Base-by-base conservation (phyloP, 2,329 filamentous ascomycete species). In the Exophiala xenobiotica region DNA sequence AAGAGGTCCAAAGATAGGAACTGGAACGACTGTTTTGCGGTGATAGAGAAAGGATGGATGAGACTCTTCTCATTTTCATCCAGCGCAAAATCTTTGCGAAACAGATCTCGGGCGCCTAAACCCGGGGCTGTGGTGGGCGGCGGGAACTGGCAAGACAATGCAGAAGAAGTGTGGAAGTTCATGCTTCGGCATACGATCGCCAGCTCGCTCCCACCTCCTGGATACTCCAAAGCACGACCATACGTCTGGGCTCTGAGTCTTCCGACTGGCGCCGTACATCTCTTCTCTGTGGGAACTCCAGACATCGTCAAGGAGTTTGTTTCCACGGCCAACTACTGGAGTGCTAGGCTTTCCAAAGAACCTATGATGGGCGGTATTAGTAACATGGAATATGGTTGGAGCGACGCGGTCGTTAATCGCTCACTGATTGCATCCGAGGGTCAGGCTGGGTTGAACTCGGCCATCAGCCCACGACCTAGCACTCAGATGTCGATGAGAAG, bases 301-400 rank as follows among this genome's bases (percentile, higher is more conserved):
- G 93, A 99, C 63, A 96, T 97, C 63, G 88, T 91, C 62, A 87
- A 87, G 61, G 93, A 99, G 67, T 99, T 96, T 64, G 91, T 97
- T 46, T 86, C 83, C 14, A 95, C 91, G 1, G 90, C 89, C 63
- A 99, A 99, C 71, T 99, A 97, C 72, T 99, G 93, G 93, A 93
- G 90, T 65, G 92, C 93, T 2, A 82, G 93, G 45, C 78, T 97
- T 24, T 96, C 90, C 64, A 96, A 95, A 56, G 90, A 97, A 66
- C 93, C 93, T 2, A 75, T 99, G 24, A 82, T 92, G 26, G 93
- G 93, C 51, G 92, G 91, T 50, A 88, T 99, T 61, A 95, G 89
- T 71, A 99, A 96, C 68, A 87, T 97, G 61, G 93, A 99, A 69
- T 97, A 96, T 65, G 93, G 93, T 46, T 99, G 93, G 93, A 88